Conservation (phyloP, 495 filamentous ascomycete genomes). For the Penicillium fimorum region DNA sequence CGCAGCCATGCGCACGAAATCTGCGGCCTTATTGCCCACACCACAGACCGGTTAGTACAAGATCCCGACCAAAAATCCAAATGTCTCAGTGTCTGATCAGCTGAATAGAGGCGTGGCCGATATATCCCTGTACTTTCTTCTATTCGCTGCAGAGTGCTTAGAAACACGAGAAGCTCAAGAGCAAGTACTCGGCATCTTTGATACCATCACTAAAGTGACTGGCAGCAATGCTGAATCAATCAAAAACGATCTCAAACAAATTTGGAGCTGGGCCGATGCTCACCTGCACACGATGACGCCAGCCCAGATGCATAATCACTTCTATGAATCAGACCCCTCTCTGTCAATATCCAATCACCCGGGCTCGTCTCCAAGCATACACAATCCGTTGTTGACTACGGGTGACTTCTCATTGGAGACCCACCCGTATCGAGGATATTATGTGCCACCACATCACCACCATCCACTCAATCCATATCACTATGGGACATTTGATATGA, state of each 20-base stretch:
- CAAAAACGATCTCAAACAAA: conserved; percentile 63
- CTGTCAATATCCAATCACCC: conserved; percentile 22
- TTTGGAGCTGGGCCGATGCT: conserved; percentile 69
- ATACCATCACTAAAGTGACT: conserved; percentile 69
- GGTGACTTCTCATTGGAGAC: conserved; percentile 71
- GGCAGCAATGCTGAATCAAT: conserved; percentile 74
- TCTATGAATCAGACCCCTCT: conserved; percentile 23
- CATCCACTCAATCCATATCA: conserved; percentile 24
- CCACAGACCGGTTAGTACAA: conserved; percentile 62
- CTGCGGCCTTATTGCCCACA: conserved; percentile 84
- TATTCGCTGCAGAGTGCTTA: conserved; percentile 74
- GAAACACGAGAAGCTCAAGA: conserved; percentile 69
- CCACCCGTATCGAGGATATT: conserved; percentile 73
- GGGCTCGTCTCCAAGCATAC: conserved; percentile 45
- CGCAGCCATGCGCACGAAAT: conserved; percentile 73
- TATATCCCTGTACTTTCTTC: conserved; percentile 74
- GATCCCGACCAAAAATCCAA: no score
- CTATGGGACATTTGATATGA: conserved; percentile 23
- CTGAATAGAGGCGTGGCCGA: conserved; percentile 61
- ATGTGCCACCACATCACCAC: conserved; percentile 46
- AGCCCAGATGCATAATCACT: conserved; percentile 24
- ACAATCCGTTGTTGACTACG: conserved; percentile 63
- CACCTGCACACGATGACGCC: conserved; percentile 28
- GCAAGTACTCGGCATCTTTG: conserved; percentile 76
- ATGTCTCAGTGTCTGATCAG: neutral